A percentile compares a stretch with the other conserved stretches of the same genome.
These are phyloP conservation scores for Prunus yedoensis DNA, from an alignment of 331 rosid genomes.

Conservation along the genomic window DNA sequence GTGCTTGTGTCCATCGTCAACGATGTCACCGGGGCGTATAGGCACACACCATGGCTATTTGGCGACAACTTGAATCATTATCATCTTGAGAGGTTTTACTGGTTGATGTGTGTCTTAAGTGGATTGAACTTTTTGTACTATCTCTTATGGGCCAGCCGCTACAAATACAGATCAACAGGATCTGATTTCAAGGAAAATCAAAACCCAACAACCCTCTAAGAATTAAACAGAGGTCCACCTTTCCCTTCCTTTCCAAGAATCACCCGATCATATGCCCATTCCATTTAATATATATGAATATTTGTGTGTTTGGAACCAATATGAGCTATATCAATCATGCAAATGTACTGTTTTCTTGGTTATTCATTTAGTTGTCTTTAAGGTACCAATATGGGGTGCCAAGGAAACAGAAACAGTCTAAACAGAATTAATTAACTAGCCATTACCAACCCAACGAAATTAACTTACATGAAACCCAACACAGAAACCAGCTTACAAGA, in stretches of 20 bases:
- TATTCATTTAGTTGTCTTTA: no score
- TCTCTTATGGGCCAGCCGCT: slow-evolving; percentile 64
- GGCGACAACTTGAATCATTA: slow-evolving; percentile 63
- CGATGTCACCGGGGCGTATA: slow-evolving; percentile 30
- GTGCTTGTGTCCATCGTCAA: slow-evolving; percentile 59
- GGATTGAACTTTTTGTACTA: slow-evolving; percentile 65
- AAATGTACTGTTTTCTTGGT: background rate
- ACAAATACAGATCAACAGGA: slow-evolving; percentile 43
- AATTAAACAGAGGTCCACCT: background rate
- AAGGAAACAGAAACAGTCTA: no score
- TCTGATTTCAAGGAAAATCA: slow-evolving; percentile 8
- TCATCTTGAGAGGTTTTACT: slow-evolving; percentile 75
- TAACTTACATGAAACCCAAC: no score
- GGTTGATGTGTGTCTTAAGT: slow-evolving; percentile 75
- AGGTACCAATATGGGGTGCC: no score
- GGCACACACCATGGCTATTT: slow-evolving; percentile 58
- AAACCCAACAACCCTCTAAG: background rate
- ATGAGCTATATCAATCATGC: background rate
- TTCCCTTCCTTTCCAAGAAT: background rate
- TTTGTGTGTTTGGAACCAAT: background rate
- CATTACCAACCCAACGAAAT: no score
- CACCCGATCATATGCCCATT: background rate
- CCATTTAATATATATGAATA: background rate
- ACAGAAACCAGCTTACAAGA: no score
- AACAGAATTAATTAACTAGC: no score